Evolutionary conservation across 805 yeast species (phyloP).

Genomic region (Cyberlindnera maritima): DNA sequence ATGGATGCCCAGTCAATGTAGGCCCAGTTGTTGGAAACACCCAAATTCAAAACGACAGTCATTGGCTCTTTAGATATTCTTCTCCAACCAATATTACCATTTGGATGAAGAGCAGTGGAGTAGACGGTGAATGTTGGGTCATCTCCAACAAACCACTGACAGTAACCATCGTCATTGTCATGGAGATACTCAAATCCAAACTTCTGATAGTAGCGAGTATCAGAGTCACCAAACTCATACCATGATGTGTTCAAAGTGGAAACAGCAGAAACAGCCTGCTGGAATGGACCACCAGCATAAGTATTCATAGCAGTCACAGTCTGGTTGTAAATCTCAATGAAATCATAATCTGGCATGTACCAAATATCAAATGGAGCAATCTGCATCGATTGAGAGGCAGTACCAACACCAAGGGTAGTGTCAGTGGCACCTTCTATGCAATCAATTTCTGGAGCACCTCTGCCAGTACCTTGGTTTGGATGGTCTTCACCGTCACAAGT

Average conservation of each 20-base stretch:
- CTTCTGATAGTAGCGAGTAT: conserved; percentile 56
- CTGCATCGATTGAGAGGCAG: conserved; percentile 90
- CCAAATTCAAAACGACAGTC: conserved; percentile 84
- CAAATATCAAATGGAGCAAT: conserved; percentile 93
- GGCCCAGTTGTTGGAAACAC: conserved; percentile 90
- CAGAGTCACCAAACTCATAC: conserved; percentile 65
- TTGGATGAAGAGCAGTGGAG: conserved; percentile 77
- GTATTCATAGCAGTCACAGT: conserved; percentile 78
- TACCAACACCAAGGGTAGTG: conserved; percentile 41
- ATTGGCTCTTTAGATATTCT: conserved; percentile 86
- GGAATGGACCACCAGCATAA: conserved; percentile 90
- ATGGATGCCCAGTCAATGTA: conserved; percentile 87
- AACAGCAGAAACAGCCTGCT: conserved; percentile 86
- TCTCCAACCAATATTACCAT: conserved; percentile 88
- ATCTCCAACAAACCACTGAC: conserved; percentile 84
- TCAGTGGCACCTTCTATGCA: conserved; percentile 80
- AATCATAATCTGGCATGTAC: conserved; percentile 89
- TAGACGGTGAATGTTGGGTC: conserved; percentile 72
- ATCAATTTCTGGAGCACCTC: conserved; percentile 97
- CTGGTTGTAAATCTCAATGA: conserved; percentile 65
- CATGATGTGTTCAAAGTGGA: conserved; percentile 77
- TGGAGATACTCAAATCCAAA: conserved; percentile 78
- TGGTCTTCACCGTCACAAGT: conserved; percentile 82
- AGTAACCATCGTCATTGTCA: conserved; percentile 68
- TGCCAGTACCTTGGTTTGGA: conserved; percentile 82